phyloP scores from a whole-genome alignment of 192 early-diverging fungal species.

The Phycomyces nitens region DNA sequence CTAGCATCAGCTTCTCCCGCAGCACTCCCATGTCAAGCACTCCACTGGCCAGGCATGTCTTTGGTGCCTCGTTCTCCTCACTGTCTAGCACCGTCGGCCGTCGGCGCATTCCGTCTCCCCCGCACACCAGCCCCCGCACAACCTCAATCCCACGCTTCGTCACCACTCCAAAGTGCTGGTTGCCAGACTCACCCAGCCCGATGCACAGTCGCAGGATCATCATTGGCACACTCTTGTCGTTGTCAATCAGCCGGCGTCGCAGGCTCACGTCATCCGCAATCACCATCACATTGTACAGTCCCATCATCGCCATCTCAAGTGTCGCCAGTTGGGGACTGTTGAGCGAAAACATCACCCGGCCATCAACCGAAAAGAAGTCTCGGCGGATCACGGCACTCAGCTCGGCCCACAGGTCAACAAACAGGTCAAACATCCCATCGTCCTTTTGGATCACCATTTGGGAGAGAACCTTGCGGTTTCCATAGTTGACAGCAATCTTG shows the following conservation, averaged over 20 bases:
- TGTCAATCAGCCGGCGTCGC: constrained; percentile 14
- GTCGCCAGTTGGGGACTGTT: constrained; percentile 43
- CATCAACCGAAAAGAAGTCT: constrained; percentile 29
- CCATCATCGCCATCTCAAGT: constrained; percentile 52
- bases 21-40: constrained; percentile 24
- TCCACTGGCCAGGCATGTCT: constrained; percentile 8
- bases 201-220: constrained; percentile 34
- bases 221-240: constrained; percentile 27
- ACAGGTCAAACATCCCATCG: constrained; percentile 23
- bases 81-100: neutral
- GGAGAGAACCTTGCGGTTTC: constrained; percentile 49
- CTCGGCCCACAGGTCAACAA: constrained; percentile 35
- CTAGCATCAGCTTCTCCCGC: constrained; percentile 24
- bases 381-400: constrained; percentile 28
- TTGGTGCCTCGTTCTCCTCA: constrained; percentile 6
- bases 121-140: constrained; percentile 25
- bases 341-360: constrained; percentile 36
- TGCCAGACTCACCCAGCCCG: constrained; percentile 30
- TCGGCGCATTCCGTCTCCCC: constrained; percentile 26
- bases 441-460: constrained; percentile 26
- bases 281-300: constrained; percentile 46
- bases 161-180: constrained; percentile 28
- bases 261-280: constrained; percentile 23
- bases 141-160: constrained; percentile 31
- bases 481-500: constrained; percentile 55